Percentiles rank a stretch among this genome's conserved stretches.
Conservation (phyloP, 768 basidiomycete genomes). For the Butyriboletus loyo region DNA sequence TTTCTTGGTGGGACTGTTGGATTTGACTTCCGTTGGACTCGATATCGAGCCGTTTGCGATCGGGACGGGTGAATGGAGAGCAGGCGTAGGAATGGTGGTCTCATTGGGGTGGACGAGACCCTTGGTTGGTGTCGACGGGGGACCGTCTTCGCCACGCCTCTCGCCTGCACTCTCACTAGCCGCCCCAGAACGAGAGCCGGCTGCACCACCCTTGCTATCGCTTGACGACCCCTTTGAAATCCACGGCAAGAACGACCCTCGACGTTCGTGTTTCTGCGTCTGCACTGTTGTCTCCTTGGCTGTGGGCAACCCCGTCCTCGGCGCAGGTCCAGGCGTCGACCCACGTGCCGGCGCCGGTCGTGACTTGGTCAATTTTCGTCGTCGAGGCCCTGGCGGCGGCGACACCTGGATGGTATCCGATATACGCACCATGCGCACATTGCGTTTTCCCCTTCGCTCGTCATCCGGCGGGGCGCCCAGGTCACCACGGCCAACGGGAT, state of each 20-base stretch:
- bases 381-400: slow-evolving; percentile 5
- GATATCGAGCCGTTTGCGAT: neutral
- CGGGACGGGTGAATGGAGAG: neutral
- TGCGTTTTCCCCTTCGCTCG: slow-evolving; percentile 11
- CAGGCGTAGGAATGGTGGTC: neutral
- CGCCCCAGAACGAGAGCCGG: neutral
- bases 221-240: slow-evolving; percentile 11
- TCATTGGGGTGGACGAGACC: neutral
- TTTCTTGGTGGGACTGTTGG: neutral
- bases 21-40: neutral
- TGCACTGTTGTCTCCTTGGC: neutral
- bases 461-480: neutral
- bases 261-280: slow-evolving; percentile 6
- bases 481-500: neutral
- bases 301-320: neutral
- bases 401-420: slow-evolving; percentile 25
- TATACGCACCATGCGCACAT: slow-evolving; percentile 24
- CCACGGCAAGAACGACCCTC: slow-evolving; percentile 22
- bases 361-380: slow-evolving; percentile 24
- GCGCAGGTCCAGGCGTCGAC: neutral
- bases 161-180: neutral
- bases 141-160: neutral
- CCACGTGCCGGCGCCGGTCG: slow-evolving; percentile 1
- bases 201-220: neutral
- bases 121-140: neutral